Evolutionary conservation across 1,284 basidiomycete genomes (phyloP), one percentile per base, ranked within the genome.

Genomic region (Apiotrichum montevideense): DNA sequence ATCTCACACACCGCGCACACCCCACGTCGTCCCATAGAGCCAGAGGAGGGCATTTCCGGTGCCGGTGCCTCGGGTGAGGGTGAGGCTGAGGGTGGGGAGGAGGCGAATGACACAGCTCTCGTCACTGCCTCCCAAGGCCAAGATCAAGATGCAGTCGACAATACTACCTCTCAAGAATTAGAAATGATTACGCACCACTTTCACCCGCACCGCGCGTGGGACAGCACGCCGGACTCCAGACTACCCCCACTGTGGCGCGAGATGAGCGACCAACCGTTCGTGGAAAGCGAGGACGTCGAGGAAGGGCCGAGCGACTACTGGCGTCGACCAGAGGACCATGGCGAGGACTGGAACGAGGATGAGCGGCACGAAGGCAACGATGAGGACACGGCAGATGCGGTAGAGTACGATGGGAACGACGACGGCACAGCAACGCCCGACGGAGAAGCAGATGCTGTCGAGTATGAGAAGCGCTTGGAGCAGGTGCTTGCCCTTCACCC

Each of bases 301-400:
- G 54, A 57, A 8, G 59, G 59, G 2, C 61, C 63, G 10, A 64
- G 63, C 51, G 63, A 64, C 42, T 64, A 64, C 49, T 62, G 60
- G 63, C 55, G 52, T 3, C 52, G 46, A 14, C 46, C 45, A 10
- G 46, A 35, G 11, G 14, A 32, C 34, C 15, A 49, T 9, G 5
- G 8, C 9, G 47, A 9, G 10, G 32, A 21, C 14, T 35, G n/a
- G 35, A 3, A 21, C 14, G 14, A n/a, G 4, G 6, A 47, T n/a
- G 8, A 42, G 4, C 21, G 47, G 15, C 21, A 7, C 6, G 8
- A 39, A 7, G 15, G 35, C n/a, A 40, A 39, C 29, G 39, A 44
- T 33, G 29, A 46, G 37, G 3, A 4, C 9, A 8, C 13, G 2
- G 9, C 8, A 8, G 37, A 39, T 13, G 8, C 9, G 3, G 9